phyloP scores from a whole-genome alignment of 139 green algal genomes.

The Monoraphidium neglectum region DNA sequence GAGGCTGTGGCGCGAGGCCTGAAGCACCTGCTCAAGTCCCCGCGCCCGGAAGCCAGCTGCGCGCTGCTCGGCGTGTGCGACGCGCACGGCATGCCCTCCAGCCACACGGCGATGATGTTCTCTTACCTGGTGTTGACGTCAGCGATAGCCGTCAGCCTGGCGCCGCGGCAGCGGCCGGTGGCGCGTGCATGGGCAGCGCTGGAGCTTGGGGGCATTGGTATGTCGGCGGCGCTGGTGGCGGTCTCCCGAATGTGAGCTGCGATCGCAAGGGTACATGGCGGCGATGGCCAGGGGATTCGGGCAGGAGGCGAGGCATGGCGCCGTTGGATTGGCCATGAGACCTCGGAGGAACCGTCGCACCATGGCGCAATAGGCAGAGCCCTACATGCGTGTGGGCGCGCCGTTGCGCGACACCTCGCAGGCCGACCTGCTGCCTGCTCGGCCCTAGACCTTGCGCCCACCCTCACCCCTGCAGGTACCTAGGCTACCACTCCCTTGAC shows the following conservation, averaged over 20 bases:
- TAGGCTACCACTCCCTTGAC: conserved; percentile 37
- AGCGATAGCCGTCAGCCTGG: no score
- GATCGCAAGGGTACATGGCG: no score
- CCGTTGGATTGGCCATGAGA: no score
- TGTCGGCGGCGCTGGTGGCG: conserved; percentile 5
- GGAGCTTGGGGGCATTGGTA: background rate
- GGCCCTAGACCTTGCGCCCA: no score
- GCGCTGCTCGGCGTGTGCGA: conserved; percentile 41
- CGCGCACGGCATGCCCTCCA: conserved; percentile 51
- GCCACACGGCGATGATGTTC: conserved; percentile 42
- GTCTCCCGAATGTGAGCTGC: conserved; percentile 24
- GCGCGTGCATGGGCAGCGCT: background rate
- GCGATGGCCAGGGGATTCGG: no score
- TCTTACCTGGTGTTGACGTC: background rate
- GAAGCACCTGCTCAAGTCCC: conserved; percentile 40
- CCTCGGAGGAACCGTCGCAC: no score
- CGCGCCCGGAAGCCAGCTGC: conserved; percentile 29
- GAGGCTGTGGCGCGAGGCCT: conserved; percentile 34
- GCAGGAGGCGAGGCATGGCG: no score
- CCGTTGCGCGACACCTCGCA: no score
- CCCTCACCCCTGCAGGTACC: conserved; percentile 12
- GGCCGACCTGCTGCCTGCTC: no score
- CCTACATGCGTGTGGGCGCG: no score
- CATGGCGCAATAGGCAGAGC: no score
- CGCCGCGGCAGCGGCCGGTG: no score